phyloP scores from a whole-genome alignment of 257 asterid species.

The Plantago elongata region DNA sequence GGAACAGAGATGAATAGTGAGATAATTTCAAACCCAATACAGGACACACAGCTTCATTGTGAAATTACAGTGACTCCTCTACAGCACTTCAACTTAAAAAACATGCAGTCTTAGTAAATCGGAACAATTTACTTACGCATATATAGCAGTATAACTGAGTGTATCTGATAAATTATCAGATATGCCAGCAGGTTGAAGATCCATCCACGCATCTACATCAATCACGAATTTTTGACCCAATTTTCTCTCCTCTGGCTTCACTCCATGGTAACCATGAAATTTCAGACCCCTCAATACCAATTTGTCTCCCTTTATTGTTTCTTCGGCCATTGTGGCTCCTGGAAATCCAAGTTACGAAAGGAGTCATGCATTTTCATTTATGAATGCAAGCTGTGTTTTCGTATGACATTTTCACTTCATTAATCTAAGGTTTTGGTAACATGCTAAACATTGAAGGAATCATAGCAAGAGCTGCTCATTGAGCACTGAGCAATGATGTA shows the following conservation, averaged over 20 bases:
- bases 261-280: constrained; percentile 96
- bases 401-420: no score
- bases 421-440: no score
- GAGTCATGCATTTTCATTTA: not conserved
- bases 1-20: no score
- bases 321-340: constrained; percentile 26
- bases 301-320: constrained; percentile 58
- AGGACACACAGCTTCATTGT: no score
- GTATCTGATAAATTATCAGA: constrained; percentile 73
- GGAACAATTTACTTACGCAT: constrained; percentile 38
- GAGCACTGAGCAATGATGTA: no score
- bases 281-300: constrained; percentile 78
- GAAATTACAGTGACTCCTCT: no score
- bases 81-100: no score
- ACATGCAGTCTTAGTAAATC: not conserved
- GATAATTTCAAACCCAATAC: no score
- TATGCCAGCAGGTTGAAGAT: constrained; percentile 66
- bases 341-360: not conserved
- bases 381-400: not conserved
- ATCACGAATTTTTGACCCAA: constrained; percentile 84
- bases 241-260: constrained; percentile 70
- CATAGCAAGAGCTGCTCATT: no score
- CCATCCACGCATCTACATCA: constrained; percentile 93
- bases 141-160: constrained; percentile 74
- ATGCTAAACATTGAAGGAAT: no score